A percentile compares a stretch with the other conserved stretches of the same genome.
These are phyloP conservation scores for Termitomyces sp. DNA, from an alignment of 768 basidiomycete genomes.

Conservation along the genomic window DNA sequence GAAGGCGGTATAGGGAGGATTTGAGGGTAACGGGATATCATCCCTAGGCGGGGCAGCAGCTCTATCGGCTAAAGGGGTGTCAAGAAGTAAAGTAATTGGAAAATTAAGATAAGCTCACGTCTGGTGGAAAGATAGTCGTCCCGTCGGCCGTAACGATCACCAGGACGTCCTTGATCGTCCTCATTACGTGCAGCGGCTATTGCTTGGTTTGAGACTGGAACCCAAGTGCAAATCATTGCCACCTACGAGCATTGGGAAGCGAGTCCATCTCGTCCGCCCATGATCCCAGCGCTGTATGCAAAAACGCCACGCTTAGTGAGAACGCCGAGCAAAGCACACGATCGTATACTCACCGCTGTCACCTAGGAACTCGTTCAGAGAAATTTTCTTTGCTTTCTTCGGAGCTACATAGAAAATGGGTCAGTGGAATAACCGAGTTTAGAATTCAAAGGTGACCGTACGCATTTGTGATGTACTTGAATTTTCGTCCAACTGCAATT, in stretches of 20 bases:
- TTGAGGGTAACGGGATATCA: slow-evolving; percentile 93
- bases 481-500: slow-evolving; percentile 15
- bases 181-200: slow-evolving; percentile 69
- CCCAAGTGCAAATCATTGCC: slow-evolving; percentile 2
- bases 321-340: slow-evolving; percentile 10
- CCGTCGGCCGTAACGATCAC: slow-evolving; percentile 52
- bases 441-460: slow-evolving; percentile 6
- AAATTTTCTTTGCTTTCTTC: slow-evolving; percentile 91
- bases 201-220: slow-evolving; percentile 13
- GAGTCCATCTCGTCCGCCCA: slow-evolving; percentile 99
- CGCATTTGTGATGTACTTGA: slow-evolving; percentile 16
- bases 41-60: slow-evolving; percentile 60
- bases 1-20: slow-evolving; percentile 95
- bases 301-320: slow-evolving; percentile 12
- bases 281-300: slow-evolving; percentile 69
- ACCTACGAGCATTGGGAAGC: slow-evolving; percentile 91
- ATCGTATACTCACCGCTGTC: slow-evolving; percentile 63
- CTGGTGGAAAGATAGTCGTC: slow-evolving; percentile 66
- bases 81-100: neutral
- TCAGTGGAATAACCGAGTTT: neutral
- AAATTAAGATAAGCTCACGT: slow-evolving; percentile 38
- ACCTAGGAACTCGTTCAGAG: slow-evolving; percentile 88
- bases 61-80: slow-evolving; percentile 47
- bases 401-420: slow-evolving; percentile 52
- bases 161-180: slow-evolving; percentile 52